Evolutionary conservation across 202 grass and related monocot genomes (phyloP).

Genomic region (Brachypodium distachyon): DNA sequence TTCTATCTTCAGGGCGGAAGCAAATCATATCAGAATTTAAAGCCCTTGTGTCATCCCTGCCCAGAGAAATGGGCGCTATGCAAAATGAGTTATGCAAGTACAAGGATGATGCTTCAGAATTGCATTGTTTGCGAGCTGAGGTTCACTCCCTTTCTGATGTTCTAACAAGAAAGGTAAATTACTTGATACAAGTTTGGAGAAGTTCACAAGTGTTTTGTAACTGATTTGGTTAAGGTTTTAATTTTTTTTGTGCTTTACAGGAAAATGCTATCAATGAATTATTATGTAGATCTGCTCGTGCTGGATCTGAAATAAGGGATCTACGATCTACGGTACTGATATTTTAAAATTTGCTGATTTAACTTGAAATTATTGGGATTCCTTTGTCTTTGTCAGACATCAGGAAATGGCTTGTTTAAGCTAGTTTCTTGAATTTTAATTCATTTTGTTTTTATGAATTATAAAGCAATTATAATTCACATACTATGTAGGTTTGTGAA

Average conservation of each 20-base stretch:
- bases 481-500: conserved; percentile 39
- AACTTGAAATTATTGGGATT: not conserved
- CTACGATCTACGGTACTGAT: conserved; percentile 31
- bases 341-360: not conserved
- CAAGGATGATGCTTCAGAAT: conserved; percentile 36
- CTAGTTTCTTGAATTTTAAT: not conserved
- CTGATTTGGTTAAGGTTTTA: not conserved
- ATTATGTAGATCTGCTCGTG: conserved; percentile 33
- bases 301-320: conserved; percentile 47
- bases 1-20: conserved; percentile 52
- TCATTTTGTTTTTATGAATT: not conserved
- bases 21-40: conserved; percentile 60
- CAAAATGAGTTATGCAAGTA: conserved; percentile 53
- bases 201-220: not conserved
- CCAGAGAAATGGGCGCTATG: conserved; percentile 46
- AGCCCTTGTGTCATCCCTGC: conserved; percentile 43
- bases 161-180: conserved; percentile 44
- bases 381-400: not conserved
- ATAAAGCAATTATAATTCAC: not conserved
- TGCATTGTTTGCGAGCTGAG: conserved; percentile 45
- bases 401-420: not conserved
- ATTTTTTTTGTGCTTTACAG: conserved; percentile 20
- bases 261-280: conserved; percentile 34
- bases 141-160: conserved; percentile 48
- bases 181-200: not conserved